Evolutionary conservation across 495 filamentous ascomycete species (phyloP).

Genomic region (Niebla homalea): DNA sequence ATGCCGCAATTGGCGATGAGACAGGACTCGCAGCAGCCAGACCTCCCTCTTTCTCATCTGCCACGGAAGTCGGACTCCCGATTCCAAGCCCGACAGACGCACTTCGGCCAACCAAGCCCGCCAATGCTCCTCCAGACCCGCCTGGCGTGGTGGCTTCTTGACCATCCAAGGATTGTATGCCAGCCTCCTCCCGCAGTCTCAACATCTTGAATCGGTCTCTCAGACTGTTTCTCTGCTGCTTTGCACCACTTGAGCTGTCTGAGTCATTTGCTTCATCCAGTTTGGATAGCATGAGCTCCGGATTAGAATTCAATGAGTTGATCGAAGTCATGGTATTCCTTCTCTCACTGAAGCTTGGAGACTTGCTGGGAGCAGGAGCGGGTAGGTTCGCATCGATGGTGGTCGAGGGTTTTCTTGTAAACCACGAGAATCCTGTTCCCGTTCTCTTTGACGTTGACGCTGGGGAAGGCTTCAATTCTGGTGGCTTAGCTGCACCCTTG

Average conservation of each 20-base stretch:
- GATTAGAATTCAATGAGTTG: slow-evolving; percentile 58
- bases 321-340: slow-evolving; percentile 66
- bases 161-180: slow-evolving; percentile 33
- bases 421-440: slow-evolving; percentile 72
- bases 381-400: slow-evolving; percentile 37
- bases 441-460: slow-evolving; percentile 45
- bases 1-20: slow-evolving; percentile 22
- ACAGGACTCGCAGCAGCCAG: slow-evolving; percentile 12
- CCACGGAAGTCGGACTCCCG: slow-evolving; percentile 39
- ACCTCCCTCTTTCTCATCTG: slow-evolving; percentile 35
- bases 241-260: slow-evolving; percentile 30
- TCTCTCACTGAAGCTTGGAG: slow-evolving; percentile 28
- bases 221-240: slow-evolving; percentile 51
- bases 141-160: slow-evolving; percentile 30
- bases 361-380: slow-evolving; percentile 33
- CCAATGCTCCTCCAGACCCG: slow-evolving; percentile 24
- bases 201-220: slow-evolving; percentile 78
- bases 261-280: slow-evolving; percentile 53
- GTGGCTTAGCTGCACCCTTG: slow-evolving; percentile 29
- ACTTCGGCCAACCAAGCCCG: slow-evolving; percentile 29
- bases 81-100: slow-evolving; percentile 39
- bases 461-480: slow-evolving; percentile 27
- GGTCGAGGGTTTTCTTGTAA: slow-evolving; percentile 56
- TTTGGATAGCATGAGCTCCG: slow-evolving; percentile 56
- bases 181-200: slow-evolving; percentile 65